Evolutionary conservation across 805 yeast genomes (phyloP), one percentile per base, ranked within the genome.

Genomic region (Candida silvicultrix): DNA sequence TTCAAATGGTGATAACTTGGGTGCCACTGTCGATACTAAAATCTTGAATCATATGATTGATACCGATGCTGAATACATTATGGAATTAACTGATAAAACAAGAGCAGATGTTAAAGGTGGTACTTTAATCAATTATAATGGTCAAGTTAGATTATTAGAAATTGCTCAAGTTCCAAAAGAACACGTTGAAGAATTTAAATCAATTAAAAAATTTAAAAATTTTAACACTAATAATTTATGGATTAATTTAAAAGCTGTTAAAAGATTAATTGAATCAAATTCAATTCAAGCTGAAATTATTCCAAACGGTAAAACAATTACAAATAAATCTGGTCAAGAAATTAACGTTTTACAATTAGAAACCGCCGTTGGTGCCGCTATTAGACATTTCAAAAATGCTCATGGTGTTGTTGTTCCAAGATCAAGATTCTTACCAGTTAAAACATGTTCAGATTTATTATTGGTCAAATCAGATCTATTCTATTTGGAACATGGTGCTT

Each of bases 71-170:
- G 98, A 94, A 73, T 94, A 92, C 69, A 82, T 94, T 57, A 94
- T 94, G 99, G 99, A 94, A 73, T 81, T 94, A 67, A 94, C 99
- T 45, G 96, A 92, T 72, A 94, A 94, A 75, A 94, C 99, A 43
- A 84, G 98, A 69, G 99, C 99, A 32, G 99, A 94, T 68, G 99
- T 94, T 63, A 94, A 94, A 73, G 99, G 99, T 75, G 99, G 98
- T 75, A 94, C 98, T 55, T 80, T 94, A 68, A 90, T 94, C 67
- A 89, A 89, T 70, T 94, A 94, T 69, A 92, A 89, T 57, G 98
- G 97, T 52, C 82, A 85, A 63, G 96, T 94, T 49, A 82, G 97
- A 69, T 78, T 94, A 63, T 79, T 94, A 60, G 98, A 94, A 71
- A 92, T 94, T 58, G 97, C 97, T 38, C 99, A 92, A 75, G 99